Percentiles rank a stretch among this genome's conserved stretches.
phyloP scores from a whole-genome alignment of 306 rosid genomes.

The Benincasa hispida region DNA sequence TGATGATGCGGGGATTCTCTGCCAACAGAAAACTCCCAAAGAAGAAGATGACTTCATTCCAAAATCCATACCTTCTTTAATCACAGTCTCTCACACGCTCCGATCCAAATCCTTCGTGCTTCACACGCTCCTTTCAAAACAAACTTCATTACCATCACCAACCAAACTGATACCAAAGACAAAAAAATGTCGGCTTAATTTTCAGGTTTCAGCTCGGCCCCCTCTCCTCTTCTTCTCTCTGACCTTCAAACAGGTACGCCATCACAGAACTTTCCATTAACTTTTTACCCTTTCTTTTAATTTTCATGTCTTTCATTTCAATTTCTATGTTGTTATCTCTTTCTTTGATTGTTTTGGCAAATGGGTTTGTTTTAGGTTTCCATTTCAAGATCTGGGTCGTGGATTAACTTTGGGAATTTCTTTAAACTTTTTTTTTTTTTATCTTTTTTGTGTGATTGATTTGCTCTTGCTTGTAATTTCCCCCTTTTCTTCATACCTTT shows the following conservation, averaged over 20 bases:
- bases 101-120: not conserved
- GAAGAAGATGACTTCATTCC: not conserved
- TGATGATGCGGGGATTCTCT: not conserved
- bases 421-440: not conserved
- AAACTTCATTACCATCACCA: not conserved
- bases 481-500: not conserved
- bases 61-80: not conserved
- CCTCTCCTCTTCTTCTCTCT: not conserved
- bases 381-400: not conserved
- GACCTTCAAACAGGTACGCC: constrained; percentile 2
- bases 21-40: not conserved
- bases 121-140: not conserved
- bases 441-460: not conserved
- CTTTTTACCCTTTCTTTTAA: not conserved
- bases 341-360: not conserved
- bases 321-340: not conserved
- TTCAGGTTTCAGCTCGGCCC: not conserved
- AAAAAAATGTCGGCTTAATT: constrained; percentile 1
- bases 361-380: not conserved
- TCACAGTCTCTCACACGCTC: not conserved
- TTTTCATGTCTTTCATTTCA: not conserved
- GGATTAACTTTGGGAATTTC: not conserved
- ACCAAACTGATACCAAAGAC: not conserved
- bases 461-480: not conserved
- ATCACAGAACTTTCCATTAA: not conserved